Conservation (phyloP, 208 protist species). For the Trichomonas gallinae region DNA sequence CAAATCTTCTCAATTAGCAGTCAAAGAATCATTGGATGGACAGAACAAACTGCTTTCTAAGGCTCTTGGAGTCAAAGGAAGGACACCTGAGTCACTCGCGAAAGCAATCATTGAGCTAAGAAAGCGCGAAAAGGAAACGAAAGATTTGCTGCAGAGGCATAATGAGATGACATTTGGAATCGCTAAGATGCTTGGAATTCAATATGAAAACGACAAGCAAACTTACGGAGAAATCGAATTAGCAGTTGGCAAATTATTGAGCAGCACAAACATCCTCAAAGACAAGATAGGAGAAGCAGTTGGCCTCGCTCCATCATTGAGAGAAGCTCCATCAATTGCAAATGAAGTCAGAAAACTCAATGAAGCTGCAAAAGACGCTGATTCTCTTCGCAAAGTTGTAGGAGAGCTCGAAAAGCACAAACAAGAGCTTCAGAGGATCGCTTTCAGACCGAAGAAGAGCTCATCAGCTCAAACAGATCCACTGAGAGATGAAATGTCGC, state of each 20-base stretch:
- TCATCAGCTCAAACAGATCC: not conserved
- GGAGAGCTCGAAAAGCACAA: not conserved
- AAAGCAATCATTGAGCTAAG: not conserved
- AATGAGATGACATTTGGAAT: not conserved
- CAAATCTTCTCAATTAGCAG: not conserved
- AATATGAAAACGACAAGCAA: not conserved
- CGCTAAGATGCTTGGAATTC: not conserved
- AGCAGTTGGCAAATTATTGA: not conserved
- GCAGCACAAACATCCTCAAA: not conserved
- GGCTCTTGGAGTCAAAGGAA: not conserved
- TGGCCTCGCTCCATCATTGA: not conserved
- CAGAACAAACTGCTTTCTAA: not conserved
- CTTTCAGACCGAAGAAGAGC: not conserved
- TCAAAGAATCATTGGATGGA: not conserved
- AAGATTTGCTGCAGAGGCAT: not conserved
- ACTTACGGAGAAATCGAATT: not conserved
- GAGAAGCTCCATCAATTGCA: not conserved
- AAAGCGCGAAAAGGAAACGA: not conserved
- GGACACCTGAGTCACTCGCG: not conserved
- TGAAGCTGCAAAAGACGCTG: not conserved
- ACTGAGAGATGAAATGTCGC: not conserved
- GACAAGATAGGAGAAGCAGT: not conserved
- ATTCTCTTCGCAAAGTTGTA: not conserved
- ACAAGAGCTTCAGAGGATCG: not conserved
- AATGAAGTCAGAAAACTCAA: not conserved